Base-by-base conservation (phyloP, 2,329 filamentous ascomycete genomes). In the Teratosphaeria nubilosa region DNA sequence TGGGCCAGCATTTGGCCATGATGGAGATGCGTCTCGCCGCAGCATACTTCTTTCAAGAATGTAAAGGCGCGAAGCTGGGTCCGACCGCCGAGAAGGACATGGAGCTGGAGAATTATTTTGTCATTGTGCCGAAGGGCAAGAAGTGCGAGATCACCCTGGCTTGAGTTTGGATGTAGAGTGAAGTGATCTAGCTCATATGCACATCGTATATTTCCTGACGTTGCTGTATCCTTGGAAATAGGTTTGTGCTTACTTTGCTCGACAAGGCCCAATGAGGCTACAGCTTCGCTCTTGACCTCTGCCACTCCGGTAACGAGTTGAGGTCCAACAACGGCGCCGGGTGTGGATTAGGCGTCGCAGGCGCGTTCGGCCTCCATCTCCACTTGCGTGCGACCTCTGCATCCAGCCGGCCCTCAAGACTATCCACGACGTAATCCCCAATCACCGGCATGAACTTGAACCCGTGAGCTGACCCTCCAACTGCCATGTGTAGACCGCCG, bases 31-130 rank as follows among this genome's bases (percentile, higher is more conserved):
- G 68, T 16, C 57, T 68, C 3, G 65, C 62, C 1, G 58, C 64
- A 4, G 66, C 66, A 1, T 60, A 63, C 50, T 72, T 70, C 60
- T 69, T 71, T 54, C 50, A 57, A 34, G 69, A 61, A 51, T 54
- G 52, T 5, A 63, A 63, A 2, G 66, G 64, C 4, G 51, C 51
- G 10, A 56, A 57, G 22, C 30, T 69, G 13, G 64, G 64, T 11
- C 31, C 58, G 2, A 60, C 60, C 7, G 66, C 68, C 16, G 70
- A 66, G 4, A 53, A 54, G 5, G 60, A 65, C 54, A 72, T 71
- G 69, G 62, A 66, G 48, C 56, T 68, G 45, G 63, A 69, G 58
- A 71, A 71, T 55, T 67, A 65, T 56, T 71, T 72, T 58, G 32
- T 72, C 24, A 67, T 69, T n/a, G 60, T 64, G 9, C 70, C 70